Conservation (phyloP, 192 early-diverging fungal species). For the Lunasporangiospora selenospora region DNA sequence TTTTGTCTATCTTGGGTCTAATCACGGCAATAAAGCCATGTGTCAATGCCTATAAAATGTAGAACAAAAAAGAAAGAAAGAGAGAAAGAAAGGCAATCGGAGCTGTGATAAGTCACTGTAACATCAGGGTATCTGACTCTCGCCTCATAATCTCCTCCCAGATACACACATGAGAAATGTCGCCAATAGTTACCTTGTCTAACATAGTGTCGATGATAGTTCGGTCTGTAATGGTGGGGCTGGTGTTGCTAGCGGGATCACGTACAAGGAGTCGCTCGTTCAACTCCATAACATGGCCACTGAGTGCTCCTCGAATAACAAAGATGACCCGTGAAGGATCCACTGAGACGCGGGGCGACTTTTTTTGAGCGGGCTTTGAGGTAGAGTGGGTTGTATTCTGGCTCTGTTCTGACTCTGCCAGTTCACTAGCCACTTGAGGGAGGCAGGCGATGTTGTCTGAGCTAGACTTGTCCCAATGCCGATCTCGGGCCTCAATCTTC, state of each 20-base stretch:
- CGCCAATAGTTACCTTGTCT: conserved; percentile 44
- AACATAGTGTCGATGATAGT: conserved; percentile 21
- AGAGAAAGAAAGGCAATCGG: neutral
- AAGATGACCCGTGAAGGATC: conserved; percentile 35
- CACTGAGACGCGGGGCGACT: conserved; percentile 16
- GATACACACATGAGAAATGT: too few relatives aligned
- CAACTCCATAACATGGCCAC: conserved; percentile 37
- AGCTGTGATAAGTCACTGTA: too few relatives aligned
- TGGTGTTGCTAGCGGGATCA: too few relatives aligned
- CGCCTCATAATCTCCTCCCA: too few relatives aligned
- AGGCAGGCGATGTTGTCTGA: too few relatives aligned
- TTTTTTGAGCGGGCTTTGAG: too few relatives aligned
- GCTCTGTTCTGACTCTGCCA: too few relatives aligned
- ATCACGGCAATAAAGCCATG: conserved; percentile 47
- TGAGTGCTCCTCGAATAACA: conserved; percentile 25
- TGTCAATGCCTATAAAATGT: conserved; percentile 23
- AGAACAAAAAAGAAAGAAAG: neutral
- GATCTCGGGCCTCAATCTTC: conserved; percentile 34
- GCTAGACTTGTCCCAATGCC: too few relatives aligned
- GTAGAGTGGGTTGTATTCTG: too few relatives aligned
- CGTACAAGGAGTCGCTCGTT: conserved; percentile 23
- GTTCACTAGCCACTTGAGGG: too few relatives aligned
- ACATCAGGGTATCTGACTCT: too few relatives aligned
- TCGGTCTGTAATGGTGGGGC: conserved; percentile 15
- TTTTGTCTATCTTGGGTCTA: conserved; percentile 32